Evolutionary conservation across 768 basidiomycete genomes (phyloP), one percentile per base, ranked within the genome.

Genomic region (Suillus subalutaceus): DNA sequence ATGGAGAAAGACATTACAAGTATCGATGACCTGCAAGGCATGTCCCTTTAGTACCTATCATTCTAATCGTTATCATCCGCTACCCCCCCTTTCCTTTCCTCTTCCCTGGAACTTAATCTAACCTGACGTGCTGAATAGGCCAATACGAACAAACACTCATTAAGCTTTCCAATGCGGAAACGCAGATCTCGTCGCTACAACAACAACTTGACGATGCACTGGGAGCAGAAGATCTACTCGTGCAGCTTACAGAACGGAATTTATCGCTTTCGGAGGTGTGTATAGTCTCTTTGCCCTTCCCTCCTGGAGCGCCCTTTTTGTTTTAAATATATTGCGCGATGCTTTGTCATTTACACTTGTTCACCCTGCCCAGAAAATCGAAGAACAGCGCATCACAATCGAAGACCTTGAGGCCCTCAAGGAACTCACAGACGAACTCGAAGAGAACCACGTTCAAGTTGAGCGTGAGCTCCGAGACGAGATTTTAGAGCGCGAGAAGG

Each of bases 341-440:
- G 10, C 18, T 20, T 4, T 15, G 38, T 32, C 3, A 53, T 55
- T 38, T 40, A 43, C 20, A 63, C 18, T 50, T 56, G 61, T 41
- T 63, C 12, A 53, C 30, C 20, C 8, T 41, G 44, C 30, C 6
- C 71, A 96, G 93, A 96, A 96, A 88, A 95, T 98, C 69, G 97
- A 99, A 75, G 96, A 98, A 78, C 96, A 98, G 92, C 87, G 94
- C 15, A 90, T 94, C 63, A 93, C 93, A 0, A 94, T 99, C 63
- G 97, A 99, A 75, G 97, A 99, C 72, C 87, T 98, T 4, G 97
- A 99, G 74, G 88, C 96, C 13, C 86, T 99, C 50, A 93, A 96
- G 74, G 97, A 99, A 72, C 90, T 99, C 58, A 94, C 91, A 64
- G 97, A 99, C 67, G 97, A 99, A 78, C 85, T 99, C 3, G 97